Base-by-base conservation (phyloP, 192 early-diverging fungal species). In the Linnemannia hyalina region DNA sequence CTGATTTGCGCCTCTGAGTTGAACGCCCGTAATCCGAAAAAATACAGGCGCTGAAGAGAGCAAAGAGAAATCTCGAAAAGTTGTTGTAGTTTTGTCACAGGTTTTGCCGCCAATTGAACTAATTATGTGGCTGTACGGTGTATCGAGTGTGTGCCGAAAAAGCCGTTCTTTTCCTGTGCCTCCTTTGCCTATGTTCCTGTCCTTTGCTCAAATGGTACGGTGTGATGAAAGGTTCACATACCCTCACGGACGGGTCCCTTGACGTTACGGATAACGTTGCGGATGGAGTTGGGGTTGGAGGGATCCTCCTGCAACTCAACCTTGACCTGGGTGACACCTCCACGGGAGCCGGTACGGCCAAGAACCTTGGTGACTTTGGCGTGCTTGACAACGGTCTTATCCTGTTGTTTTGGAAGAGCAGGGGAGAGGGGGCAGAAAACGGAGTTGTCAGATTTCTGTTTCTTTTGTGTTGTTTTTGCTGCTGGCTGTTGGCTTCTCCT, bases 251-350 rank as follows among this genome's bases (percentile, higher is more conserved):
- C 98, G 86, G 98, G 98, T 80, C 98, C 98, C 95, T 98, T 98
- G 87, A 99, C 98, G 93, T 99, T 99, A 90, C 98, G 97, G 92
- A 99, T 98, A 92, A 99, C 98, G 89, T 96, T 95, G 80, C 98
- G 98, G 79, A 86, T 68, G 69, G 68, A 73, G 84, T 72, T 77
- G 72, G 84, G 70, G 84, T 86, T 86, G 91, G 91, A 93, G 82
- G 93, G 87, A 89, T 99, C 97, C 92, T 99, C 98, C 91, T 99
- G 94, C 93, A 99, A 97, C 91, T 99, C 98, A 88, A 99, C 98
- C 82, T 98, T 96, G 90, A 99, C 98, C 91, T 96, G 98, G 87
- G 98, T 99, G 90, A 99, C 98, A 93, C 98, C 98, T 96, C 98
- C 98, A 89, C 98, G 98, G 90, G 98, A 99, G 88, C 98, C 98